Conservation (phyloP, 2,329 filamentous ascomycete genomes). For the Aspergillus felis region DNA sequence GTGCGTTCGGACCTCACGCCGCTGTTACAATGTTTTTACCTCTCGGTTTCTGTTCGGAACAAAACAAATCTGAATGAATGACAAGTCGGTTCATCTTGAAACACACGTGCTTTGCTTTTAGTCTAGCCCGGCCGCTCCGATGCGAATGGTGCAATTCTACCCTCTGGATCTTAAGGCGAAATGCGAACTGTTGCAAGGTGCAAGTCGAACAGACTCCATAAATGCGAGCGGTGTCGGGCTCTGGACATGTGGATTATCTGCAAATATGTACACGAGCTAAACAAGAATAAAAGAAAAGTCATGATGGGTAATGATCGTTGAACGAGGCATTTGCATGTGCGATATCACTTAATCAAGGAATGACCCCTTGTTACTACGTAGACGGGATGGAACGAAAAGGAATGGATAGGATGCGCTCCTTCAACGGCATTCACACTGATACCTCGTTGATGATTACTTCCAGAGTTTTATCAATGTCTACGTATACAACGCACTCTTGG, state of each 20-base stretch:
- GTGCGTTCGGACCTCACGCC: constrained; percentile 1
- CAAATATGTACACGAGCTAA: constrained; percentile 22
- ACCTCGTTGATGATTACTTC: neutral
- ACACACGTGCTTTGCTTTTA: neutral
- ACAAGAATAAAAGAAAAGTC: constrained; percentile 17
- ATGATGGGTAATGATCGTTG: constrained; percentile 22
- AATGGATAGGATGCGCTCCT: neutral
- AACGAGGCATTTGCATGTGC: constrained; percentile 3
- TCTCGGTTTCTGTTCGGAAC: neutral
- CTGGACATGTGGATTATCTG: constrained; percentile 10
- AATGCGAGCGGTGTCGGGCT: constrained; percentile 9
- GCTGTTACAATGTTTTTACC: neutral
- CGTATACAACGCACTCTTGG: neutral
- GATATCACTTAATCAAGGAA: neutral
- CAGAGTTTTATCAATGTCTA: no score
- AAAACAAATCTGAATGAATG: neutral
- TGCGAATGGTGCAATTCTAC: neutral
- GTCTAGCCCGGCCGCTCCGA: neutral
- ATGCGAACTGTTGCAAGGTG: constrained; percentile 1
- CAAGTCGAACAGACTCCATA: constrained; percentile 1
- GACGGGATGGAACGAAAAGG: neutral
- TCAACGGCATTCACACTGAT: neutral
- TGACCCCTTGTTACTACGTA: neutral
- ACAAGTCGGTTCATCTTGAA: constrained; percentile 3
- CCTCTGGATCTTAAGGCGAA: neutral